Evolutionary conservation across 306 rosid genomes (phyloP), one percentile per base, ranked within the genome.

Genomic region (Sicyos baderoa): DNA sequence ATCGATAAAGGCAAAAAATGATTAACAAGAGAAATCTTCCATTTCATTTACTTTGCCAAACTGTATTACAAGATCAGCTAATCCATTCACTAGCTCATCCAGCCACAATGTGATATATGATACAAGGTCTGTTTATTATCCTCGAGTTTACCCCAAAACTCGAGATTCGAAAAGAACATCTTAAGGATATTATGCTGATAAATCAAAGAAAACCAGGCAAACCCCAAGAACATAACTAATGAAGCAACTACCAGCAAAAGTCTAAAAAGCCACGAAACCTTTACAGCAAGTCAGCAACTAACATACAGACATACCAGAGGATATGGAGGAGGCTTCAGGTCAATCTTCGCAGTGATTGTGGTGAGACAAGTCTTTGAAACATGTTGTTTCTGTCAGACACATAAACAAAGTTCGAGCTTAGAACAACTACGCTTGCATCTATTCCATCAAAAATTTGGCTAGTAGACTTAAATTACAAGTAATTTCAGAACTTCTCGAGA

Each of bases 301-400:
- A 40, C 9, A 55, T 23, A 3, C n/a, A 18, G 10, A 62, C 51
- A 42, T 84, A 89, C 97, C 83, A 89, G 76, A 6, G 90, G 86
- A 82, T 87, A 92, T 15, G 98, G 95, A 9, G 96, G 97, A 57
- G 95, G 98, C 78, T 82, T 83, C 66, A 89, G 79, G 76, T 89
- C 96, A 74, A 92, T 76, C 67, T 72, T 80, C 23, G 95, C 86
- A 70, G 78, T 73, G 67, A 84, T 82, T 78, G 68, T 56, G 29
- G 70, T 12, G 17, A 44, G 25, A 16, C 75, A 77, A 51, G 67
- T 75, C 72, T 79, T 87, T 72, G 79, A 75, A 50, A 44, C 71
- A 69, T 83, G 78, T 49, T 76, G 78, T 73, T 78, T 78, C 95
- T 91, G 85, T 14, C 4, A 6, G 25, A 37, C 16, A 18, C 68